Percentiles rank a stretch among this genome's conserved stretches.
phyloP scores from a whole-genome alignment of 2,329 filamentous ascomycete genomes.

The Metarhizium guizhouense region DNA sequence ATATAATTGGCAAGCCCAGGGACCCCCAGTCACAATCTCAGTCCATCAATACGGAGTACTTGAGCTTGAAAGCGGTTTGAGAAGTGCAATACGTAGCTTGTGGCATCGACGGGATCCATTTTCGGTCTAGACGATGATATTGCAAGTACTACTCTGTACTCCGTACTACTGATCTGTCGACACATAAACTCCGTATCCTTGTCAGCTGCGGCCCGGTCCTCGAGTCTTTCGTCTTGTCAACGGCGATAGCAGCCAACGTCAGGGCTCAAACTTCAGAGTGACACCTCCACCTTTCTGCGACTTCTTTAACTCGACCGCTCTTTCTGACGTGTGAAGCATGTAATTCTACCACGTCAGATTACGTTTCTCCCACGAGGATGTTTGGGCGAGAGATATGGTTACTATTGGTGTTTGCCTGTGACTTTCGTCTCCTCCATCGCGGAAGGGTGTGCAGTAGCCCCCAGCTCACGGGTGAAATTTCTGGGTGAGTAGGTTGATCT shows the following conservation, averaged over 20 bases:
- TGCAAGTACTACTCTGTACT: background rate
- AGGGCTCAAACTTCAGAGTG: no score
- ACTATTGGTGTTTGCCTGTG: no score
- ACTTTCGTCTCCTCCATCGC: no score
- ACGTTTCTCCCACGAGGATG: no score
- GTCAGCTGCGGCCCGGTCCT: conserved; percentile 1
- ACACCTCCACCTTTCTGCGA: no score
- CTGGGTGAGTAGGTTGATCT: background rate
- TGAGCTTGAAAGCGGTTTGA: background rate
- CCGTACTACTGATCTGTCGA: background rate
- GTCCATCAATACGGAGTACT: background rate
- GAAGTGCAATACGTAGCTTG: background rate
- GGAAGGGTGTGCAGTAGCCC: no score
- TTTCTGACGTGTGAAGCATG: no score
- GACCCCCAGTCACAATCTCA: background rate
- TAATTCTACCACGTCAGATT: no score
- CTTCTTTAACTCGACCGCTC: no score
- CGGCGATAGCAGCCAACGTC: background rate
- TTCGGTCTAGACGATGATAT: background rate
- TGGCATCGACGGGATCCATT: background rate
- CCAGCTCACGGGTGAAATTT: background rate
- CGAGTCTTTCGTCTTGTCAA: background rate
- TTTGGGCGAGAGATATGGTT: no score
- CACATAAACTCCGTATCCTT: background rate
- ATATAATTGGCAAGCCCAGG: background rate